A percentile compares a stretch with the other conserved stretches of the same genome.
Conservation (phyloP, 2,329 filamentous ascomycete species). For the Pleurostoma richardsiae region DNA sequence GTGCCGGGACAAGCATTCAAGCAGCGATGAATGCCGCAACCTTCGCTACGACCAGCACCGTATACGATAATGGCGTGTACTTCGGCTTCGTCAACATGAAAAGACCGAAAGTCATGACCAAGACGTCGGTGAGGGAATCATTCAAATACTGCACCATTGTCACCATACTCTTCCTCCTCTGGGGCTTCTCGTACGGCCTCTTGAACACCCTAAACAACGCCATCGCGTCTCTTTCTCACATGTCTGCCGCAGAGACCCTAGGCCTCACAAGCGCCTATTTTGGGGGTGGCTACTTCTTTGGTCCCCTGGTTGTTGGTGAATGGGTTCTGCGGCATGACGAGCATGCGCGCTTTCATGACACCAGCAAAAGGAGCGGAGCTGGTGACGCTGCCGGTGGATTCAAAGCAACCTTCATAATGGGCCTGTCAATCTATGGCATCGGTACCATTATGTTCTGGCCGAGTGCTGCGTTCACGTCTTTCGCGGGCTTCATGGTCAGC, state of each 20-base stretch:
- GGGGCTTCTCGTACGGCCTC: conserved; percentile 87
- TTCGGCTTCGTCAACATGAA: conserved; percentile 75
- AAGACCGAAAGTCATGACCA: conserved; percentile 65
- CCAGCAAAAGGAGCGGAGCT: conserved; percentile 23
- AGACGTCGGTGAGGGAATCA: conserved; percentile 58
- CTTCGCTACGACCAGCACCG: conserved; percentile 20
- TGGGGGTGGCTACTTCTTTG: conserved; percentile 64
- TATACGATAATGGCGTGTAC: conserved; percentile 47
- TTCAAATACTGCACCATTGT: conserved; percentile 70
- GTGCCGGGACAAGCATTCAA: neutral
- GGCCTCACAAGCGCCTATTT: conserved; percentile 69
- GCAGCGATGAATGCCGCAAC: neutral
- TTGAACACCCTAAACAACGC: conserved; percentile 75
- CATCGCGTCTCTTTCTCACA: conserved; percentile 57
- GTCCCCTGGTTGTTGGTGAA: conserved; percentile 63
- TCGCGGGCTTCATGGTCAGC: conserved; percentile 71
- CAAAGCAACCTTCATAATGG: conserved; percentile 74
- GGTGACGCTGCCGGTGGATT: conserved; percentile 58
- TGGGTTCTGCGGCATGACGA: conserved; percentile 66
- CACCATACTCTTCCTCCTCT: conserved; percentile 78
- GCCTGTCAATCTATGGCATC: conserved; percentile 67
- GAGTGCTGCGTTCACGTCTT: conserved; percentile 67
- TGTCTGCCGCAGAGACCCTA: conserved; percentile 57
- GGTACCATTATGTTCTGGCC: conserved; percentile 88
- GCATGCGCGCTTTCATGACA: conserved; percentile 39